Evolutionary conservation across 2,329 filamentous ascomycete species (phyloP), one percentile per base, ranked within the genome.

Genomic region (Gliomastix tumulicola): DNA sequence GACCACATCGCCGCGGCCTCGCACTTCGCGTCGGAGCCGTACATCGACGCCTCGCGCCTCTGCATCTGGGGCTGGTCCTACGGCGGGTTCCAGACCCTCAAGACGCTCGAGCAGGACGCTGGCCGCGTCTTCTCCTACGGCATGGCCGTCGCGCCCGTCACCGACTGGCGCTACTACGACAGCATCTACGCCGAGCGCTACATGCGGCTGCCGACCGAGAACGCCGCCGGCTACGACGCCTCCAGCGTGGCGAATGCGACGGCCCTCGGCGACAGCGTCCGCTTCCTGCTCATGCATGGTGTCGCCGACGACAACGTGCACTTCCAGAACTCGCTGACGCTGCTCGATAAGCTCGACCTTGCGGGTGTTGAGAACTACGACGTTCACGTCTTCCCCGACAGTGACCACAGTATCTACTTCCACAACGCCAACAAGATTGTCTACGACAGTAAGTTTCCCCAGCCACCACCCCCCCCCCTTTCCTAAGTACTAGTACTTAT

Each of bases 21-120:
- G 59, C 77, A 84, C 45, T 97, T 88, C 81, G 82, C 84, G 0
- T 66, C 68, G 25, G 90, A 88, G 55, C 62, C 74, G 12, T 97
- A 98, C 57, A 82, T 96, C 12, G 94, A 98, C 56, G 68, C 75
- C 19, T 71, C 78, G 7, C 79, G 85, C 37, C 77, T 98, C 48
- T 89, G 88, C 16, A 94, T 98, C 54, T 98, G 92, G 92, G 92
- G 92, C 33, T 98, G 92, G 92, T 94, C 87, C 44, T 98, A 92
- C 54, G 92, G 92, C 40, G 92, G 92, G 10, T 98, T 94, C 68
- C 85, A 86, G 69, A 87, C 92, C 6, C 74, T 98, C 51, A 98
- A 98, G 68, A 92, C 88, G 2, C 79, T 98, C 11, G 92, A 98
- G 67, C 75, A 79, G 43, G 92, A 98, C 55, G 90, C 79, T 8